These are phyloP conservation scores for Alternaria alternata DNA, from an alignment of 2,329 filamentous ascomycete genomes.

Conservation along the genomic window DNA sequence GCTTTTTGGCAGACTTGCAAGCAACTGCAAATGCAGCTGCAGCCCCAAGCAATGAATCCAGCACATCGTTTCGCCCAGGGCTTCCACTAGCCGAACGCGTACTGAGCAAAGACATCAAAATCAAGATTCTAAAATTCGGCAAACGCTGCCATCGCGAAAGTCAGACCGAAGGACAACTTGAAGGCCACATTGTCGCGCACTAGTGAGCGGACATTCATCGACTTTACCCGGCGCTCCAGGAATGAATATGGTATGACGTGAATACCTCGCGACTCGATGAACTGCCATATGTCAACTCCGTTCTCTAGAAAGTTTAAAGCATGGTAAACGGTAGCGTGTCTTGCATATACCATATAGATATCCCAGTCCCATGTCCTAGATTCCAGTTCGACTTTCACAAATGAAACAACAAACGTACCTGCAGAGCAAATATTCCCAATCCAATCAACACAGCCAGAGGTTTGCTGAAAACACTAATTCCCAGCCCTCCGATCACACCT, in stretches of 20 bases:
- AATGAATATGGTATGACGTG: slow-evolving; percentile 59
- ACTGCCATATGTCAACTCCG: slow-evolving; percentile 46
- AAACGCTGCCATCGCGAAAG: slow-evolving; percentile 76
- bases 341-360: slow-evolving; percentile 13
- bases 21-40: slow-evolving; percentile 47
- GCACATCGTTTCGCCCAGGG: slow-evolving; percentile 34
- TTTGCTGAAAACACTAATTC: slow-evolving; percentile 74
- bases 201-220: slow-evolving; percentile 59
- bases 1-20: slow-evolving; percentile 49
- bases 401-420: slow-evolving; percentile 58
- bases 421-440: slow-evolving; percentile 67
- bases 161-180: slow-evolving; percentile 74
- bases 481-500: slow-evolving; percentile 61
- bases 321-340: slow-evolving; percentile 20
- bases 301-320: slow-evolving; percentile 2
- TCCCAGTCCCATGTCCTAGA: slow-evolving; percentile 8
- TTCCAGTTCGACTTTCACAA: background rate
- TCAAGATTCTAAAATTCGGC: slow-evolving; percentile 58
- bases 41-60: slow-evolving; percentile 40
- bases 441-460: slow-evolving; percentile 74
- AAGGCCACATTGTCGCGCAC: slow-evolving; percentile 69
- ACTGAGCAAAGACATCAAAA: slow-evolving; percentile 4
- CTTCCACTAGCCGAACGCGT: slow-evolving; percentile 9
- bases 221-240: slow-evolving; percentile 61
- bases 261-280: slow-evolving; percentile 61